Evolutionary conservation across 2,329 filamentous ascomycete genomes (phyloP).

Genomic region (Myriosclerotinia duriaeana): DNA sequence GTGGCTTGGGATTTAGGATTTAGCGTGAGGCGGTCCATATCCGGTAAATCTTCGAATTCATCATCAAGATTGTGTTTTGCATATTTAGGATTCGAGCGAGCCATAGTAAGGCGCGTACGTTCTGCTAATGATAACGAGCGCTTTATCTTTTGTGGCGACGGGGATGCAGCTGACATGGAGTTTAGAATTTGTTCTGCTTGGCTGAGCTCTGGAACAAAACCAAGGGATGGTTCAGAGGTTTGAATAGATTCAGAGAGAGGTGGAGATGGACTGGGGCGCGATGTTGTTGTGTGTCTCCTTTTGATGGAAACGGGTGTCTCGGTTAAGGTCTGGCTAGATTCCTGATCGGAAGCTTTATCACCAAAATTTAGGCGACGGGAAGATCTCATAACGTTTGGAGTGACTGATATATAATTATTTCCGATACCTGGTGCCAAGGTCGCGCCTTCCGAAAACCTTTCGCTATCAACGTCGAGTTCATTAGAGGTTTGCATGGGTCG

Average conservation of each 20-base stretch:
- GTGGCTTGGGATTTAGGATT: conserved; percentile 31
- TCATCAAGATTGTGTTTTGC: conserved; percentile 35
- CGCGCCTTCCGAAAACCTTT: conserved; percentile 1
- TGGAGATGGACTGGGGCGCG: conserved; percentile 14
- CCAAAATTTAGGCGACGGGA: neutral
- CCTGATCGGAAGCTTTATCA: neutral
- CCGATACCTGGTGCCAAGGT: no score
- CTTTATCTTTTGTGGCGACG: conserved; percentile 56
- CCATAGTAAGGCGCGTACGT: conserved; percentile 80
- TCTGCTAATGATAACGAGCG: conserved; percentile 68
- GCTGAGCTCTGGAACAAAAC: conserved; percentile 38
- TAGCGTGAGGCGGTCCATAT: conserved; percentile 33
- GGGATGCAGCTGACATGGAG: conserved; percentile 55
- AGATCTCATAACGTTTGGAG: neutral
- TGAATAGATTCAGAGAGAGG: conserved; percentile 20
- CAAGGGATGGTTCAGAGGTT: neutral
- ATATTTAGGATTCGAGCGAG: conserved; percentile 49
- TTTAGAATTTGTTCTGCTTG: conserved; percentile 57
- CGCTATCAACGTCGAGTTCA: neutral
- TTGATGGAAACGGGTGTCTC: conserved; percentile 8
- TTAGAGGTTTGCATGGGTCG: neutral
- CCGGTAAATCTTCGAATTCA: conserved; percentile 37
- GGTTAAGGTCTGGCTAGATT: neutral
- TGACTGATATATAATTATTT: neutral
- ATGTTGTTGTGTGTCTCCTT: conserved; percentile 10